Conservation (phyloP, 208 protist genomes). For the Wallacemonas sp. region DNA sequence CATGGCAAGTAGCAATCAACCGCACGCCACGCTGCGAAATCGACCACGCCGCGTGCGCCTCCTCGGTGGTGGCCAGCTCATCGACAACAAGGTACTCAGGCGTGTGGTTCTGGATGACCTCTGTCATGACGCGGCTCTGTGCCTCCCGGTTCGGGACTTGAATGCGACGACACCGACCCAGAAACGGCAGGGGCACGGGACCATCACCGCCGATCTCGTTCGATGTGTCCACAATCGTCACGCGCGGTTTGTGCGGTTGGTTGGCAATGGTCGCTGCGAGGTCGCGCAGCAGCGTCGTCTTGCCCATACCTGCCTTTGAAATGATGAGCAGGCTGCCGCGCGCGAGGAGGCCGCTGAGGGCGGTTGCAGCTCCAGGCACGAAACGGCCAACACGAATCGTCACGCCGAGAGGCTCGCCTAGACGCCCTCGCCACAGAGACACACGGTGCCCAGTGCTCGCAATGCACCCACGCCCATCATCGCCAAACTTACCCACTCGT, state of each 20-base stretch:
- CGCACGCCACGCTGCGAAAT: constrained; percentile 85
- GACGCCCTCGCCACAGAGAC: constrained; percentile 69
- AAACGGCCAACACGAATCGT: constrained; percentile 86
- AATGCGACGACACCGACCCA: constrained; percentile 88
- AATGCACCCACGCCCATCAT: constrained; percentile 77
- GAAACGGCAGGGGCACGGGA: constrained; percentile 76
- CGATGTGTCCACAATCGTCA: constrained; percentile 93
- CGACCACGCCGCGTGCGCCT: constrained; percentile 84
- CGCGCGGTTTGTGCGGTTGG: constrained; percentile 35
- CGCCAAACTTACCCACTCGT: constrained; percentile 60
- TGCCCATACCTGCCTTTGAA: constrained; percentile 90
- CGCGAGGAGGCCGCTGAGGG: constrained; percentile 50
- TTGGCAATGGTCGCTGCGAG: constrained; percentile 71
- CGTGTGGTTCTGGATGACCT: constrained; percentile 94
- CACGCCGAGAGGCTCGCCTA: constrained; percentile 74
- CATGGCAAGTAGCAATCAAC: constrained; percentile 91
- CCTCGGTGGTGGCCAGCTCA: constrained; percentile 78
- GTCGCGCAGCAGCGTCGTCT: constrained; percentile 93
- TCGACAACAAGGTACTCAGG: constrained; percentile 93
- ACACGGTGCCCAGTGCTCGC: constrained; percentile 70
- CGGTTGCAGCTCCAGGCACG: constrained; percentile 59
- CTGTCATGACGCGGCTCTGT: constrained; percentile 80
- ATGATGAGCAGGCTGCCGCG: constrained; percentile 86
- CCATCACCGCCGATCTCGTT: constrained; percentile 95
- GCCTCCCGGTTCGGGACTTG: constrained; percentile 67